Percentiles rank a stretch among this genome's conserved stretches.
Evolutionary conservation across 768 basidiomycete species (phyloP).

Genomic region (Steccherinum ochraceum): DNA sequence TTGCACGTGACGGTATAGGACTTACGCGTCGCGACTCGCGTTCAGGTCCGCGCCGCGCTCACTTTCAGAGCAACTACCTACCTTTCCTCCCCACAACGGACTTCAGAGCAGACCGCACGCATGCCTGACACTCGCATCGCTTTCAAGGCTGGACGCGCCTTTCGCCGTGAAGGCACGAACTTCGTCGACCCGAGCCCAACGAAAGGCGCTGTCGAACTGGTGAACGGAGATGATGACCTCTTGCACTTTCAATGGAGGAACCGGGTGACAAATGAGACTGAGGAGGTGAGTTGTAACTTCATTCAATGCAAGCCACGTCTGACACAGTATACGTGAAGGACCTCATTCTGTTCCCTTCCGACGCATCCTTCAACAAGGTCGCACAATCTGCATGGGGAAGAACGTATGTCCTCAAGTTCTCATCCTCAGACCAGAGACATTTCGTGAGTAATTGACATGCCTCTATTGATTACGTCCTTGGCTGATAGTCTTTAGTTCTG

Average conservation of each 20-base stretch:
- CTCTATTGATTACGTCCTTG: not conserved
- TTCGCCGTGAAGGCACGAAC: constrained; percentile 60
- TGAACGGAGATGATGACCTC: constrained; percentile 67
- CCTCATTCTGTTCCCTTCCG: constrained; percentile 80
- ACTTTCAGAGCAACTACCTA: no score
- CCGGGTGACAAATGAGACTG: constrained; percentile 48
- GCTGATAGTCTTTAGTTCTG: constrained; percentile 51
- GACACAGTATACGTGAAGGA: constrained; percentile 58
- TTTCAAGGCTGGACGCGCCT: constrained; percentile 70
- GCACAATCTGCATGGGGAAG: constrained; percentile 58
- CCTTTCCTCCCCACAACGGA: no score
- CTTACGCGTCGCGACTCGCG: not conserved
- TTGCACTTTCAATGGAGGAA: constrained; percentile 81
- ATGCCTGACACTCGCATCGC: constrained; percentile 28
- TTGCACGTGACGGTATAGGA: not conserved
- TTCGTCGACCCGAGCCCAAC: constrained; percentile 58
- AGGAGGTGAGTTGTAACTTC: constrained; percentile 52
- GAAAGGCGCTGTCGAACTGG: constrained; percentile 69
- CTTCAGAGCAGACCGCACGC: no score
- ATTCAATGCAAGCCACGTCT: constrained; percentile 4
- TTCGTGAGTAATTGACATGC: constrained; percentile 52
- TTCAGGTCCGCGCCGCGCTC: no score
- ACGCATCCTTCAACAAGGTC: constrained; percentile 78
- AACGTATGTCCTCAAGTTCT: constrained; percentile 86
- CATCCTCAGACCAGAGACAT: constrained; percentile 82